Percentiles rank a stretch among this genome's conserved stretches.
phyloP scores from a whole-genome alignment of 2,329 filamentous ascomycete genomes.

The Juglanconis sp. region DNA sequence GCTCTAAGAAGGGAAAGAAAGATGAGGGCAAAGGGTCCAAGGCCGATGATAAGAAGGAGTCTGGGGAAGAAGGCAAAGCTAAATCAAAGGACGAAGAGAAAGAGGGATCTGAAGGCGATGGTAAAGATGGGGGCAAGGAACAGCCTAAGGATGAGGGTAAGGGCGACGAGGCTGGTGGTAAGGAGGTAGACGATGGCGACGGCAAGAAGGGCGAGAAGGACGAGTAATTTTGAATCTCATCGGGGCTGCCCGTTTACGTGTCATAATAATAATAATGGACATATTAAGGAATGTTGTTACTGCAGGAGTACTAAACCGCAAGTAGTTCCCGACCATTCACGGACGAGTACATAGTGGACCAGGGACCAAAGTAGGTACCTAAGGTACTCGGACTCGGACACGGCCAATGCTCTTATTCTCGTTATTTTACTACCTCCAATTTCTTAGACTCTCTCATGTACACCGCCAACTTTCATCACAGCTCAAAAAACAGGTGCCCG shows the following conservation, averaged over 20 bases:
- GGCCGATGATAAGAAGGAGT: not conserved
- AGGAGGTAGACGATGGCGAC: conserved; percentile 9
- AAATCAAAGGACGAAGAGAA: conserved; percentile 14
- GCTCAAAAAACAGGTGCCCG: no score
- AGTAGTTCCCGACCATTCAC: no score
- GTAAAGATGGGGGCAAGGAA: conserved; percentile 14
- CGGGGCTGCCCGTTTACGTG: no score
- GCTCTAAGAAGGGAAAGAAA: conserved; percentile 24
- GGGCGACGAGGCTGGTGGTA: conserved; percentile 10
- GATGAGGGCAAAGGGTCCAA: conserved; percentile 7
- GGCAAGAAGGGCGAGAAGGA: conserved; percentile 13
- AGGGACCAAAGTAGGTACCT: no score
- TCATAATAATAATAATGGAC: not conserved
- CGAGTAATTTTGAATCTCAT: not conserved
- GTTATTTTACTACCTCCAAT: no score
- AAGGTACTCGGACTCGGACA: no score
- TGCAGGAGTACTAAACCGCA: no score
- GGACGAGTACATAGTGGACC: no score
- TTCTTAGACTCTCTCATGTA: no score
- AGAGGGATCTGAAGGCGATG: conserved; percentile 5
- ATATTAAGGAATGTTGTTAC: no score
- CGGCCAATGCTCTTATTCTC: no score
- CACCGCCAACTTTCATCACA: no score
- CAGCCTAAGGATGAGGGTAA: conserved; percentile 16
- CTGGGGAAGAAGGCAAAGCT: conserved; percentile 11